A percentile compares a stretch with the other conserved stretches of the same genome.
Evolutionary conservation across 2,329 filamentous ascomycete genomes (phyloP).

Genomic region (Aspergillus novofumigatus): DNA sequence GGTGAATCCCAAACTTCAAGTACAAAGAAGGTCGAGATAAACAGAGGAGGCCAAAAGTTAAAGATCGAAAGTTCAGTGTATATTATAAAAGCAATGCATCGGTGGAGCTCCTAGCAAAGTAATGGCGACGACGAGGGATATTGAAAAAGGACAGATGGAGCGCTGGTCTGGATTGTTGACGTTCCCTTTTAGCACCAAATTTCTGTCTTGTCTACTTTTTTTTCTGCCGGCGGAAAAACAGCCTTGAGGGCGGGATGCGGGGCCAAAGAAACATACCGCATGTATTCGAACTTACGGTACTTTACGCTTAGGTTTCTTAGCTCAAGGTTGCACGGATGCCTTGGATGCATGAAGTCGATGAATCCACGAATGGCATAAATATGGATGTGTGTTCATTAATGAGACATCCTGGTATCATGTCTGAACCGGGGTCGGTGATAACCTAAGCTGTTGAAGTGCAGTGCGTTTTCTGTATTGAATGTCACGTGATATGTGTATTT

Average conservation of each 20-base stretch:
- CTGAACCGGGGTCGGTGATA: too few species aligned
- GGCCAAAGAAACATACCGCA: not conserved
- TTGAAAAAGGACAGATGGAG: conserved; percentile 8
- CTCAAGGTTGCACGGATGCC: too few species aligned
- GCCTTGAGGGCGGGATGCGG: not conserved
- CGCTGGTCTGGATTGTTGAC: conserved; percentile 1
- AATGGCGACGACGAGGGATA: conserved; percentile 1
- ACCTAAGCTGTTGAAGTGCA: too few species aligned
- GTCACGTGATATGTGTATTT: not conserved
- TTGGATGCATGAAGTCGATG: not conserved
- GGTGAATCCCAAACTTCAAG: not conserved
- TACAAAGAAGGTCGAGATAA: not conserved
- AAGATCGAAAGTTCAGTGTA: not conserved
- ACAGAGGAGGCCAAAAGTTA: not conserved
- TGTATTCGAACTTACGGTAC: not conserved
- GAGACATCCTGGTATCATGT: too few species aligned
- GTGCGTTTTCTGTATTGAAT: too few species aligned
- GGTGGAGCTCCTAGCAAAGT: conserved; percentile 2
- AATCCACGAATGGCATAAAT: not conserved
- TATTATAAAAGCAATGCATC: not conserved
- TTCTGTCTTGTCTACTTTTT: conserved; percentile 13
- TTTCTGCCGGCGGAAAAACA: conserved; percentile 25
- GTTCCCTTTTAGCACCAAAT: conserved; percentile 4
- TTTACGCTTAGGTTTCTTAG: not conserved
- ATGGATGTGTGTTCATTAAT: too few species aligned